Percentiles rank a stretch among this genome's conserved stretches.
Conservation (phyloP, 1,284 basidiomycete species). For the Papiliotrema laurentii region DNA sequence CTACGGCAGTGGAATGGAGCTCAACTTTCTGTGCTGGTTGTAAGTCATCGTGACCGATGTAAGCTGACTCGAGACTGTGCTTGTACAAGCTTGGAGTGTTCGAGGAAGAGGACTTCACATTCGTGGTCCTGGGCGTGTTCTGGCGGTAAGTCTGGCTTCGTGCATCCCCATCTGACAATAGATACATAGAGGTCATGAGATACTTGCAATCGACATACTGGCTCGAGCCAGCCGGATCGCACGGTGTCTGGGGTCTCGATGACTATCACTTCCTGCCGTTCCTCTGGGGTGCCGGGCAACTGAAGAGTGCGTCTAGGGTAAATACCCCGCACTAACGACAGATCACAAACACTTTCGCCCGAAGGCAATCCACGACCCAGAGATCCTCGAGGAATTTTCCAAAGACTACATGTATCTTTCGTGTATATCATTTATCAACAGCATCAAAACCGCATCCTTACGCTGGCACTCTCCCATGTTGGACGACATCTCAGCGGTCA, state of each 20-base stretch:
- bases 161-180: slow-evolving; percentile 36
- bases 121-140: slow-evolving; percentile 80
- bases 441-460: slow-evolving; percentile 90
- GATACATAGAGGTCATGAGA: slow-evolving; percentile 87
- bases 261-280: slow-evolving; percentile 98
- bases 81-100: slow-evolving; percentile 71
- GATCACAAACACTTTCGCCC: slow-evolving; percentile 87
- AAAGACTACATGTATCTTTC: slow-evolving; percentile 96
- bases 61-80: slow-evolving; percentile 60
- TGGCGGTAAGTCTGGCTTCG: slow-evolving; percentile 61
- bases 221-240: slow-evolving; percentile 96
- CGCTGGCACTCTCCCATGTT: slow-evolving; percentile 99
- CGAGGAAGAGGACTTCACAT: slow-evolving; percentile 62
- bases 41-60: slow-evolving; percentile 50
- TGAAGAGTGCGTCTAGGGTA: slow-evolving; percentile 56
- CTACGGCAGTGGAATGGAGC: slow-evolving; percentile 98
- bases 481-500: slow-evolving; percentile 94
- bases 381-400: slow-evolving; percentile 89
- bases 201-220: slow-evolving; percentile 89
- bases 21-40: slow-evolving; percentile 98
- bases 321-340: slow-evolving; percentile 34
- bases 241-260: slow-evolving; percentile 97
- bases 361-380: slow-evolving; percentile 85
- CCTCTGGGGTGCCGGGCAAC: slow-evolving; percentile 71
- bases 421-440: slow-evolving; percentile 95